phyloP scores from a whole-genome alignment of 108 stramenopile genomes.

The Cyclotella cryptica region DNA sequence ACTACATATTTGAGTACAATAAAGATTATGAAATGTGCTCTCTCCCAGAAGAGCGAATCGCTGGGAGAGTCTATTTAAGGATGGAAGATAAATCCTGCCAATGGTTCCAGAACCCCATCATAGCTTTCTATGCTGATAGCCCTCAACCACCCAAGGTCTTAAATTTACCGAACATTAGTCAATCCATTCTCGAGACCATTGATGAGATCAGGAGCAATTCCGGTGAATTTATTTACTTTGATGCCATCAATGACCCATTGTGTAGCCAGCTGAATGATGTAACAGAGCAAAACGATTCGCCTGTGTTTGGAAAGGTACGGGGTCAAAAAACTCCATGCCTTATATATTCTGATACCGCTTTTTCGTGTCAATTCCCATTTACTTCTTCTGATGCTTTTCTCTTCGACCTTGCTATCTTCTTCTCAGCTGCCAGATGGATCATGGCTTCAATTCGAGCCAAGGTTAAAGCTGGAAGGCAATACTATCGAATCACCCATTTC shows the following conservation, averaged over 20 bases:
- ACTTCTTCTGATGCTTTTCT: neutral
- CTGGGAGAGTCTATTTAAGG: constrained; percentile 28
- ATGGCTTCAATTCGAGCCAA: constrained; percentile 40
- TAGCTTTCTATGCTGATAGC: constrained; percentile 32
- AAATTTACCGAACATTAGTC: constrained; percentile 34
- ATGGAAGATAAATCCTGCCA: constrained; percentile 42
- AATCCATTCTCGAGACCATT: constrained; percentile 34
- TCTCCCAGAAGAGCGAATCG: constrained; percentile 17
- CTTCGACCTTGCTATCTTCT: neutral
- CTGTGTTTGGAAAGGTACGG: constrained; percentile 36
- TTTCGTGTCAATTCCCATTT: neutral
- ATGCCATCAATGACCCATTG: constrained; percentile 37
- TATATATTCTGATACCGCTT: neutral
- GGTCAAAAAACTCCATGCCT: neutral
- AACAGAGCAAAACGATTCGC: constrained; percentile 36
- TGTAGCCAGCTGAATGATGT: constrained; percentile 48
- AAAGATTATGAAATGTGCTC: constrained; percentile 50
- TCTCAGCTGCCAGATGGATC: constrained; percentile 35
- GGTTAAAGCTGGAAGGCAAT: constrained; percentile 37
- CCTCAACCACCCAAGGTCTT: constrained; percentile 38
- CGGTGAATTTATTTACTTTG: constrained; percentile 32
- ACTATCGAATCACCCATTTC: constrained; percentile 16
- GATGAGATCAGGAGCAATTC: constrained; percentile 31
- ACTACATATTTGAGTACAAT: constrained; percentile 42
- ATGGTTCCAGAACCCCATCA: constrained; percentile 32